A percentile compares a stretch with the other conserved stretches of the same genome.
These are phyloP conservation scores for Coemansia sp. DNA, from an alignment of 192 early-diverging fungal genomes.

Conservation along the genomic window DNA sequence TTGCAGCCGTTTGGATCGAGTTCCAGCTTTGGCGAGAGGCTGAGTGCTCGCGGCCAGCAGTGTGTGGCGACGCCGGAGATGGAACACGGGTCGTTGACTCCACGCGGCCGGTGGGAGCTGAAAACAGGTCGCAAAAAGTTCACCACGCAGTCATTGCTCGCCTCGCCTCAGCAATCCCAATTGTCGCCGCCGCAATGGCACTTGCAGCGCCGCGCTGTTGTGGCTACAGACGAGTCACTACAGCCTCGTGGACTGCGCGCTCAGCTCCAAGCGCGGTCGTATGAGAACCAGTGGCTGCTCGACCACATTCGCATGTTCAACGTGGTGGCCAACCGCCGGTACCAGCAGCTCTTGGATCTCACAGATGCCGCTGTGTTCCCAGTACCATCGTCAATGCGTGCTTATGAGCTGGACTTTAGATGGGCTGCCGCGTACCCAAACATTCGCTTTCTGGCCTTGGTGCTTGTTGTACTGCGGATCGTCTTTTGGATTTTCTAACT, in stretches of 20 bases:
- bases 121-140: slow-evolving; percentile 50
- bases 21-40: slow-evolving; percentile 24
- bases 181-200: not conserved
- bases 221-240: slow-evolving; percentile 12
- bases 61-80: slow-evolving; percentile 32
- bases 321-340: slow-evolving; percentile 24
- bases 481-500: slow-evolving; percentile 10
- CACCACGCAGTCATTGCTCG: slow-evolving; percentile 38
- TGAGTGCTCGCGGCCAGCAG: slow-evolving; percentile 17
- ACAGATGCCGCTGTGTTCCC: slow-evolving; percentile 10
- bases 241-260: slow-evolving; percentile 41
- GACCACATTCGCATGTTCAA: slow-evolving; percentile 22
- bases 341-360: slow-evolving; percentile 23
- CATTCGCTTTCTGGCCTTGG: slow-evolving; percentile 25
- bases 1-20: slow-evolving; percentile 10
- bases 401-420: slow-evolving; percentile 36
- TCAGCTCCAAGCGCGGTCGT: slow-evolving; percentile 37
- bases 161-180: slow-evolving; percentile 11
- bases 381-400: slow-evolving; percentile 19
- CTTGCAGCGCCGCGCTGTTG: not conserved
- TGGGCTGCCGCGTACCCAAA: slow-evolving; percentile 45
- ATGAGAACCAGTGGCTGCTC: slow-evolving; percentile 53
- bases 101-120: slow-evolving; percentile 50
- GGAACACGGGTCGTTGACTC: slow-evolving; percentile 43
- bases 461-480: slow-evolving; percentile 17